Evolutionary conservation across 139 green algal species (phyloP).

Genomic region (Desmodesmus armatus): DNA sequence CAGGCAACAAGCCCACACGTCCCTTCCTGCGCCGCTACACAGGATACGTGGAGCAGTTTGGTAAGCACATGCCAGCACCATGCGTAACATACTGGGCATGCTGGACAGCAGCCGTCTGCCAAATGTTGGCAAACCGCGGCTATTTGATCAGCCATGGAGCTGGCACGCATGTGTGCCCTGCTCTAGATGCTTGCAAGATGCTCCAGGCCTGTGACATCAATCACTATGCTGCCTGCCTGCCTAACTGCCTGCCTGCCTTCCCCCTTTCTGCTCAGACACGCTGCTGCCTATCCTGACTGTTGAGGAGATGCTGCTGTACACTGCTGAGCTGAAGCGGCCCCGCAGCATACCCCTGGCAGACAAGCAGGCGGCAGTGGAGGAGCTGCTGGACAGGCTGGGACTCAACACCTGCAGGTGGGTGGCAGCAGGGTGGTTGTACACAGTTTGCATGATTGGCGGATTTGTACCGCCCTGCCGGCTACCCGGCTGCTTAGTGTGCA

Average conservation of each 20-base stretch:
- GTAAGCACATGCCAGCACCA: conserved; percentile 8
- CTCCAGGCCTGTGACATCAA: too few species aligned
- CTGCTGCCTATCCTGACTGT: conserved; percentile 76
- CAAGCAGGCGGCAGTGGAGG: conserved; percentile 68
- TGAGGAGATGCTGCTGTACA: conserved; percentile 87
- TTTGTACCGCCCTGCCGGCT: too few species aligned
- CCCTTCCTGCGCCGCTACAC: conserved; percentile 82
- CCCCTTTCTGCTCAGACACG: conserved; percentile 56
- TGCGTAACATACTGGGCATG: too few species aligned
- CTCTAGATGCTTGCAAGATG: too few species aligned
- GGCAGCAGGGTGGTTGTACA: too few species aligned
- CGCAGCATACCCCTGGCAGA: conserved; percentile 39
- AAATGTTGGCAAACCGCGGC: too few species aligned
- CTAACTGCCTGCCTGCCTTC: not conserved
- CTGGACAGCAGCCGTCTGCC: too few species aligned
- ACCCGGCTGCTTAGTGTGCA: too few species aligned
- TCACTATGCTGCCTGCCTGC: too few species aligned
- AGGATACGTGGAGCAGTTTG: conserved; percentile 67
- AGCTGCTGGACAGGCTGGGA: conserved; percentile 47
- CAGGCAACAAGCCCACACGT: conserved; percentile 68
- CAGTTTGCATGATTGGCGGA: too few species aligned
- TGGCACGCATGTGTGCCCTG: too few species aligned
- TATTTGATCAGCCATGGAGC: too few species aligned
- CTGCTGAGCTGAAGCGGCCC: conserved; percentile 68
- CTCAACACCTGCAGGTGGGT: conserved; percentile 30